These are phyloP conservation scores for Tephrocybe rancida DNA, from an alignment of 768 basidiomycete species.

Conservation along the genomic window DNA sequence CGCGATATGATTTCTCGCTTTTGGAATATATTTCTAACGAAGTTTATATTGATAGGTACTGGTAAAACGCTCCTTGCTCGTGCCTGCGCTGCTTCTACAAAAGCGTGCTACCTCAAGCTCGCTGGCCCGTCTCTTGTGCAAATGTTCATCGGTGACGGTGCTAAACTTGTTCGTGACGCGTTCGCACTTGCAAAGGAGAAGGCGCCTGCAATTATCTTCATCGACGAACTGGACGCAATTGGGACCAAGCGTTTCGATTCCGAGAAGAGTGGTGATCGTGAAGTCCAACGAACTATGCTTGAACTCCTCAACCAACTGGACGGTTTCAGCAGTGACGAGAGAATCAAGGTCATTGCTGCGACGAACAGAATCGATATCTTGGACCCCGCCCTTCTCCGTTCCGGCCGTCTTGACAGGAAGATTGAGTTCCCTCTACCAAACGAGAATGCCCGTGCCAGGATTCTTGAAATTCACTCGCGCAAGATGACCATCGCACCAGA, in stretches of 20 bases:
- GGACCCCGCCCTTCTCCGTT: conserved; percentile 97
- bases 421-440: conserved; percentile 98
- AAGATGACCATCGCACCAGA: conserved; percentile 90
- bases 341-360: conserved; percentile 99
- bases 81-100: conserved; percentile 97
- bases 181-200: conserved; percentile 99
- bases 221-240: conserved; percentile 98
- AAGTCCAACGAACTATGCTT: conserved; percentile 99
- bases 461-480: conserved; percentile 94
- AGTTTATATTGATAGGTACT: conserved; percentile 52
- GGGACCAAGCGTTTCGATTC: conserved; percentile 99
- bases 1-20: conserved; percentile 19
- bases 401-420: conserved; percentile 96
- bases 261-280: conserved; percentile 98
- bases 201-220: conserved; percentile 98
- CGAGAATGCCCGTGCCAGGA: conserved; percentile 94
- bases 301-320: conserved; percentile 98
- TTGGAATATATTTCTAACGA: conserved; percentile 3
- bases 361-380: conserved; percentile 99
- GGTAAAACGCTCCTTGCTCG: conserved; percentile 97
- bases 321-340: conserved; percentile 94
- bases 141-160: conserved; percentile 99
- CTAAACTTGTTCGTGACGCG: conserved; percentile 97
- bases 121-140: conserved; percentile 98
- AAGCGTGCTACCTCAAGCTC: conserved; percentile 97